Evolutionary conservation across 2,329 filamentous ascomycete genomes (phyloP).

Genomic region (Talaromyces sp.): DNA sequence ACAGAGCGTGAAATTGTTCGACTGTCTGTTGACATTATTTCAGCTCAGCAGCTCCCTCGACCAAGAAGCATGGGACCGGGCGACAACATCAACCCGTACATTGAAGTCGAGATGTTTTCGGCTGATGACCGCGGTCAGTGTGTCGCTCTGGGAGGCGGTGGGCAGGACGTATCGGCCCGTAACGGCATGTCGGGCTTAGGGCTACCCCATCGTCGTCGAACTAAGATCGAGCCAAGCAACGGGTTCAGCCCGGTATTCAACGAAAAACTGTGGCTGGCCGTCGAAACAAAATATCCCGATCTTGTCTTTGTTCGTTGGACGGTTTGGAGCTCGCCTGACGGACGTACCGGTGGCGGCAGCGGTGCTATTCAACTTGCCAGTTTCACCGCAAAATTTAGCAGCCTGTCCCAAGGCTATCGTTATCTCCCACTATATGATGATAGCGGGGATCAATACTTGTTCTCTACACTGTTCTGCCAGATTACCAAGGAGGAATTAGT

Average conservation of each 20-base stretch:
- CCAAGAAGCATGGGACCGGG: conserved; percentile 69
- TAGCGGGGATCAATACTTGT: conserved; percentile 87
- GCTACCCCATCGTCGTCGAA: conserved; percentile 72
- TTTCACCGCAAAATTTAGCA: conserved; percentile 88
- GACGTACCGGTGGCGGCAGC: conserved; percentile 64
- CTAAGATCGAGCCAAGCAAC: conserved; percentile 77
- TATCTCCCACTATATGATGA: conserved; percentile 85
- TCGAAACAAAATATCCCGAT: conserved; percentile 92
- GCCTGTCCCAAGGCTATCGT: conserved; percentile 85
- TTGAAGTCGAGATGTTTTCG: conserved; percentile 92
- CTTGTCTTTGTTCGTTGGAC: conserved; percentile 92
- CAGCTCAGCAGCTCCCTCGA: conserved; percentile 89
- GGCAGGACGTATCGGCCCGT: conserved; percentile 61
- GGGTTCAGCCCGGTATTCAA: conserved; percentile 91
- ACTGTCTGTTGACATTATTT: conserved; percentile 85
- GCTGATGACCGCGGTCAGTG: conserved; percentile 86
- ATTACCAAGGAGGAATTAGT: conserved; percentile 63
- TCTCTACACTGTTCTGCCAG: conserved; percentile 89
- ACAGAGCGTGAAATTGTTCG: conserved; percentile 76
- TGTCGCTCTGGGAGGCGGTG: conserved; percentile 63
- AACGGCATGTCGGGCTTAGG: conserved; percentile 65
- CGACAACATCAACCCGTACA: conserved; percentile 81
- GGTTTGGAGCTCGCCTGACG: conserved; percentile 80
- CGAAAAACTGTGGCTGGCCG: conserved; percentile 70
- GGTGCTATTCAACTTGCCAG: conserved; percentile 68